Evolutionary conservation across 2,329 filamentous ascomycete genomes (phyloP).

Genomic region (Fusarium sp.): DNA sequence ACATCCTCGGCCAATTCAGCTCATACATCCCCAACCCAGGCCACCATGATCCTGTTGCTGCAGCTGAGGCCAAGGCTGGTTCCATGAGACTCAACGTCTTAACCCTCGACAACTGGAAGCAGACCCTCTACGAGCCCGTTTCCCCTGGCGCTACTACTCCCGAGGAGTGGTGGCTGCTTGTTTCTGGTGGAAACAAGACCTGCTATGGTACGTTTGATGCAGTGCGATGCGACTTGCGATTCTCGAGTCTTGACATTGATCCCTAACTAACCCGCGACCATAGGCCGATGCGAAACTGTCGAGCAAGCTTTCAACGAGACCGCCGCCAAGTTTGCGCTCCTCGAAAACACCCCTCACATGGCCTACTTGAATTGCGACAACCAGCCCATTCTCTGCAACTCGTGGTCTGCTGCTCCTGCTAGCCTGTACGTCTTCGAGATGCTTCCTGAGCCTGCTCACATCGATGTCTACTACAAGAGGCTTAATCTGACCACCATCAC

Average conservation of each 20-base stretch:
- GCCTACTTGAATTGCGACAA: conserved; percentile 77
- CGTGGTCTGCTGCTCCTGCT: conserved; percentile 72
- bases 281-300: conserved; percentile 70
- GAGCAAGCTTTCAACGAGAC: conserved; percentile 74
- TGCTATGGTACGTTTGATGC: conserved; percentile 66
- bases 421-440: conserved; percentile 73
- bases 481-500: conserved; percentile 76
- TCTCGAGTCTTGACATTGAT: neutral
- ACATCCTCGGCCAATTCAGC: conserved; percentile 68
- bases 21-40: conserved; percentile 61
- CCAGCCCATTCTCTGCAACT: conserved; percentile 78
- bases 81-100: conserved; percentile 60
- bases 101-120: conserved; percentile 75
- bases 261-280: conserved; percentile 32
- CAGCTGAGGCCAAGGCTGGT: conserved; percentile 53
- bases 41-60: conserved; percentile 53
- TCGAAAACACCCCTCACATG: conserved; percentile 71
- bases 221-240: conserved; percentile 4
- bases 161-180: conserved; percentile 79
- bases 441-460: conserved; percentile 69
- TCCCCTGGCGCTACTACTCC: conserved; percentile 67
- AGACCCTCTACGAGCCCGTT: conserved; percentile 70
- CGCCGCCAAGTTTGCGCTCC: conserved; percentile 68
- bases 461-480: conserved; percentile 70
- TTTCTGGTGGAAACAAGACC: conserved; percentile 80